phyloP scores from a whole-genome alignment of 2,329 filamentous ascomycete genomes.

The Fusarium scirpi region DNA sequence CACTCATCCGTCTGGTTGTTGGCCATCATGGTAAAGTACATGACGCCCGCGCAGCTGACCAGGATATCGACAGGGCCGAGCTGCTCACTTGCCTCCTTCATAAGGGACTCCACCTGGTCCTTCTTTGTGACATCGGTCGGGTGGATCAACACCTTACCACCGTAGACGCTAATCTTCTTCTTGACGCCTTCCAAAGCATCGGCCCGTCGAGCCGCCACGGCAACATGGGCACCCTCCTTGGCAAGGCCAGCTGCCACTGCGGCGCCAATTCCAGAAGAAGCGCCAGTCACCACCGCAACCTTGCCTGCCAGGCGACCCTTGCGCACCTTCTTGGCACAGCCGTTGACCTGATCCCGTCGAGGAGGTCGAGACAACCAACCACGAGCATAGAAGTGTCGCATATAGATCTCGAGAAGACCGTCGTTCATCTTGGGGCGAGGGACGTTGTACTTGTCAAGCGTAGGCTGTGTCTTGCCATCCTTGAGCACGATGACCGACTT shows the following conservation, averaged over 20 bases:
- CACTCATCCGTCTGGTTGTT: conserved; percentile 80
- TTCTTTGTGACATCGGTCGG: conserved; percentile 79
- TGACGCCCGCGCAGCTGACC: conserved; percentile 84
- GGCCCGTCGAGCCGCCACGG: conserved; percentile 76
- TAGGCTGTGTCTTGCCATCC: conserved; percentile 74
- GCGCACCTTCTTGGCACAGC: conserved; percentile 40
- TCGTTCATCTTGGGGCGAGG: conserved; percentile 76
- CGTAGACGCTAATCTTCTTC: conserved; percentile 65
- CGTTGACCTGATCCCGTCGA: conserved; percentile 55
- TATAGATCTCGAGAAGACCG: conserved; percentile 80
- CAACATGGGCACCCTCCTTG: conserved; percentile 77
- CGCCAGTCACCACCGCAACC: conserved; percentile 82
- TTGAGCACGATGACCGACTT: conserved; percentile 79
- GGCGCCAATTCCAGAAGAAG: conserved; percentile 83
- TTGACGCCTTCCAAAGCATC: conserved; percentile 77
- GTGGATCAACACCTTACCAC: conserved; percentile 74
- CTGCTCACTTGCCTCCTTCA: conserved; percentile 67
- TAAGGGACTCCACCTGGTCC: conserved; percentile 73
- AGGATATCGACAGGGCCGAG: conserved; percentile 82
- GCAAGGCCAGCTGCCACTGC: conserved; percentile 78
- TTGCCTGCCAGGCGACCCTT: conserved; percentile 73
- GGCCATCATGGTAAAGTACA: conserved; percentile 92
- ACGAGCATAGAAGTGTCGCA: conserved; percentile 82
- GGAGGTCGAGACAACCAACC: conserved; percentile 79
- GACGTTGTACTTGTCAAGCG: conserved; percentile 64